These are phyloP conservation scores for Naganishia sp. DNA, from an alignment of 1,284 basidiomycete species.

Conservation along the genomic window DNA sequence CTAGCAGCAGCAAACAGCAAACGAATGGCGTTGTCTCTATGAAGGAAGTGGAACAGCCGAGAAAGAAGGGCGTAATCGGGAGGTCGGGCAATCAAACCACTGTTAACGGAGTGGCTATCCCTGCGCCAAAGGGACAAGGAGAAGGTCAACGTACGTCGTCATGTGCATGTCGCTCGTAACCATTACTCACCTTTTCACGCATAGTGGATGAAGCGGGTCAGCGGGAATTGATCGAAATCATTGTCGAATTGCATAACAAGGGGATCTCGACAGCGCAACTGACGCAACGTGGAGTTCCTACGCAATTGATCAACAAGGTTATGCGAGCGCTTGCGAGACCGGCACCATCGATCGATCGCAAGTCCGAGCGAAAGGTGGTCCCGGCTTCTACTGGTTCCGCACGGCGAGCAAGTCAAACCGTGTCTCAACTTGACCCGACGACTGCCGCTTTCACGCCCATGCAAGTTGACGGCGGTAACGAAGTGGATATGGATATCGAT, in stretches of 20 bases:
- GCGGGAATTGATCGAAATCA: constrained; percentile 21
- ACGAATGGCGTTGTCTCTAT: too few species aligned
- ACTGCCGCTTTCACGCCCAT: background rate
- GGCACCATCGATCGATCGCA: constrained; percentile 4
- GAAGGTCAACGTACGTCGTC: constrained; percentile 13
- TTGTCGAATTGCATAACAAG: constrained; percentile 25
- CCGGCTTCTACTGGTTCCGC: background rate
- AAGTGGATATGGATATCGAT: constrained; percentile 24
- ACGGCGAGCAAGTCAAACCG: background rate
- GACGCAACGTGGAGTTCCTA: constrained; percentile 15
- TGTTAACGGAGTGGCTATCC: constrained; percentile 19
- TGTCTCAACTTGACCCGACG: background rate
- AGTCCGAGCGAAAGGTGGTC: background rate
- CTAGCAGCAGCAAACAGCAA: background rate
- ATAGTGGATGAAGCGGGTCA: constrained; percentile 26
- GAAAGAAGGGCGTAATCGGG: constrained; percentile 16
- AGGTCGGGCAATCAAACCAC: constrained; percentile 22
- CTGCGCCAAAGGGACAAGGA: constrained; percentile 5
- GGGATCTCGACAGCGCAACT: constrained; percentile 15
- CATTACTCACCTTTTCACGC: background rate
- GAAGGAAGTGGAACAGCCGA: constrained; percentile 2
- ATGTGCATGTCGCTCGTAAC: too few species aligned
- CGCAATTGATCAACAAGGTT: constrained; percentile 25
- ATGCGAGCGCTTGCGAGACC: constrained; percentile 34
- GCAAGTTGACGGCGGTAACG: constrained; percentile 3